Evolutionary conservation across 1,139 yeast genomes (phyloP), one percentile per base, ranked within the genome.

Genomic region (Sugiyamaella japonica): DNA sequence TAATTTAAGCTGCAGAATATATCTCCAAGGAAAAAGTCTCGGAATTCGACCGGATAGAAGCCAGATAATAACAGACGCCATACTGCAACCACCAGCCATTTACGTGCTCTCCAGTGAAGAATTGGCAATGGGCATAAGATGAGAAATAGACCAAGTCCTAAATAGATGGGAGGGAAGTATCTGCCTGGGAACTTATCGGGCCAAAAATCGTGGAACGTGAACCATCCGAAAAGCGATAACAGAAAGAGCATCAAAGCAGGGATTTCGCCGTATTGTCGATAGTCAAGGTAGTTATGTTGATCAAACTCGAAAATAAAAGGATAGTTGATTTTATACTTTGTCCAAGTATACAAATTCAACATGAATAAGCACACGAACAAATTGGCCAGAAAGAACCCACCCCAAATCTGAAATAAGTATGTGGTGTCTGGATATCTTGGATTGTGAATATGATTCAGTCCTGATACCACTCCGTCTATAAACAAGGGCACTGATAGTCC

Each of bases 11-110:
- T 87, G 70, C 96, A 88, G 52, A 90, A 75, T 34, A 93, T 84
- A 71, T 93, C 99, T 17, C 98, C 99, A 53, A 91, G 64, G 68
- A 89, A 90, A 75, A 93, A 91, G 71, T 93, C 99, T 57, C 95
- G 78, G 67, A 93, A 93, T 70, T 93, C 98, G 53, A 93, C 97
- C 0, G 98, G 97, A 65, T 87, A 93, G 39, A 89, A 75, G 0
- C 99, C 98, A 1, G 96, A 86, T 3, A 87, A 74, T 0, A 86
- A 41, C 47, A 93, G 73, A 66, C 99, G 78, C 78, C 91, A 82
- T 2, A 84, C 60, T 0, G 96, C 85, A 10, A 84, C 71, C 38
- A 86, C 76, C 3, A 91, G 66, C 97, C 98, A 93, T 58, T 77
- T 78, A 60, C 95, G 73, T 29, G 89, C 78, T 12, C 79, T 67